Conservation (phyloP, 192 early-diverging fungal genomes). For the Coemansia sp. region DNA sequence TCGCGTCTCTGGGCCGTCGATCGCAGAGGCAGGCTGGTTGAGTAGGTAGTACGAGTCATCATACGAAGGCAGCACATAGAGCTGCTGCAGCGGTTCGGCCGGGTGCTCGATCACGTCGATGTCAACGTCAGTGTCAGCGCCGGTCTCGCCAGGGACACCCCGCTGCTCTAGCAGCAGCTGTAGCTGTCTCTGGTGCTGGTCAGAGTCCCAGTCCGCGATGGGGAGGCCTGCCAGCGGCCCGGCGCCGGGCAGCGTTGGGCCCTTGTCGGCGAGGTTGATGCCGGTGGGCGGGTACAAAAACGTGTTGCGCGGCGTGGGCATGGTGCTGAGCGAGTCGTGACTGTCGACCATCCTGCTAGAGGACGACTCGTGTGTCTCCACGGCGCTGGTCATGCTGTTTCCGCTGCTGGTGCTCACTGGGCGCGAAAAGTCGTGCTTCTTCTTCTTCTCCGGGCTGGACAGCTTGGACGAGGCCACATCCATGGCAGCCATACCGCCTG, state of each 20-base stretch:
- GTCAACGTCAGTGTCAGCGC: not conserved
- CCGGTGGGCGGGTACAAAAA: slow-evolving; percentile 52
- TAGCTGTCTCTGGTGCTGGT: slow-evolving; percentile 45
- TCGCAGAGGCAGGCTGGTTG: slow-evolving; percentile 1
- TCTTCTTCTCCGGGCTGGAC: slow-evolving; percentile 15
- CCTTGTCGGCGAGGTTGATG: slow-evolving; percentile 32
- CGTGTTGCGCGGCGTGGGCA: slow-evolving; percentile 56
- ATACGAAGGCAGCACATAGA: slow-evolving; percentile 23
- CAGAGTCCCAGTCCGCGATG: slow-evolving; percentile 28
- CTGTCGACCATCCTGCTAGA: slow-evolving; percentile 28
- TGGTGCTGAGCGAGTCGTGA: slow-evolving; percentile 50
- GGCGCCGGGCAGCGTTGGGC: not conserved
- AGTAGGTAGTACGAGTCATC: slow-evolving; percentile 54
- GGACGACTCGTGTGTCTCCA: slow-evolving; percentile 18
- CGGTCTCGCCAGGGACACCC: slow-evolving; percentile 12
- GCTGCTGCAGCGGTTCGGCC: not conserved
- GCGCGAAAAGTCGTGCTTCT: slow-evolving; percentile 29
- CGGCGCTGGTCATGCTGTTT: slow-evolving; percentile 40
- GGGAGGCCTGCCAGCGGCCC: not conserved
- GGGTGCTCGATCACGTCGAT: not conserved
- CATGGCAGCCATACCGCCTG: slow-evolving; percentile 15
- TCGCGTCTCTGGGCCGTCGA: slow-evolving; percentile 28
- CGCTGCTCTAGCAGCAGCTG: slow-evolving; percentile 40
- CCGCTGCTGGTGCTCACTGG: slow-evolving; percentile 52
- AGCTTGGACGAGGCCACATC: slow-evolving; percentile 20